These are phyloP conservation scores for Coffea eugenioides DNA, from an alignment of 257 asterid species.

Conservation along the genomic window DNA sequence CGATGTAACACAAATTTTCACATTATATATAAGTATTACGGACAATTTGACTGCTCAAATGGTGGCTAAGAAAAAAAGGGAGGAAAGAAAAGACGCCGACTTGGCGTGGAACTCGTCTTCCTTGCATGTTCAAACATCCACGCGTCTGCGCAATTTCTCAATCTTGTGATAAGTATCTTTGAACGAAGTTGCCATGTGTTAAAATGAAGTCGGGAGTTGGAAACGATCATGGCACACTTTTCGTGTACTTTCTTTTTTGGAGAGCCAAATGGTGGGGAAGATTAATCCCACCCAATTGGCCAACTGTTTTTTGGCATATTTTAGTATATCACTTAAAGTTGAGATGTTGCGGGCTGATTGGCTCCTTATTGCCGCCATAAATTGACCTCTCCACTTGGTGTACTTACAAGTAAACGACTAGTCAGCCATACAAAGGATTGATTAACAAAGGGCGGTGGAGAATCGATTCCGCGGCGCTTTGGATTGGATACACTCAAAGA, in stretches of 20 bases:
- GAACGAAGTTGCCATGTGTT: background rate
- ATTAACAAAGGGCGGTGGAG: constrained; percentile 4
- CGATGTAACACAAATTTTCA: background rate
- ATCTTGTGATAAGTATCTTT: constrained; percentile 3
- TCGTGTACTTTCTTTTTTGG: background rate
- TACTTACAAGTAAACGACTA: background rate
- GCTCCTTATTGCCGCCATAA: background rate
- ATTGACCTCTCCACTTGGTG: background rate
- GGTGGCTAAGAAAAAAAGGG: background rate
- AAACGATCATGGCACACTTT: background rate
- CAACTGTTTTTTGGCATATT: background rate
- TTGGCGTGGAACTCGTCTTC: background rate
- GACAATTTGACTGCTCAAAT: background rate
- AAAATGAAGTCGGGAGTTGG: background rate
- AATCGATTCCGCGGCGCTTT: constrained; percentile 4
- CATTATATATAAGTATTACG: too few species aligned
- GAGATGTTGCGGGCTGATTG: background rate
- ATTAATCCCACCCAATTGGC: background rate
- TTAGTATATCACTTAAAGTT: background rate
- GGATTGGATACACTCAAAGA: background rate
- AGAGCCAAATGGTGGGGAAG: background rate
- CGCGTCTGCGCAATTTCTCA: background rate
- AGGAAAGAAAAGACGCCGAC: background rate
- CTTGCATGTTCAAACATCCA: constrained; percentile 2
- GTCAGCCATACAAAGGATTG: background rate